phyloP scores from a whole-genome alignment of 1,284 basidiomycete genomes.

The Porogramme epimiltina region DNA sequence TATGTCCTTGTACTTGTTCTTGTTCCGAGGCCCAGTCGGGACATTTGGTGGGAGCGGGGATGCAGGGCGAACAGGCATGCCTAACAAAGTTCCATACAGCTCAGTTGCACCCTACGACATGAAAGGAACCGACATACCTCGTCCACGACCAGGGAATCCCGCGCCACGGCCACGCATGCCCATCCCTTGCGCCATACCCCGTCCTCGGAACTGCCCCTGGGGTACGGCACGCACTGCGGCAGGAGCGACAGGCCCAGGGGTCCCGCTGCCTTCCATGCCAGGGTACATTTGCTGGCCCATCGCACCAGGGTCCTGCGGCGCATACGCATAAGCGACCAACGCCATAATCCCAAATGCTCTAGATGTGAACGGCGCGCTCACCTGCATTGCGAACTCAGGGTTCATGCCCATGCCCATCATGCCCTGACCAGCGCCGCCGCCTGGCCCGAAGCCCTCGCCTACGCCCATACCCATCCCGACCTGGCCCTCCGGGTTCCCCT shows the following conservation, averaged over 20 bases:
- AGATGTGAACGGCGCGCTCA: conserved; percentile 30
- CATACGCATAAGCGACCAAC: background rate
- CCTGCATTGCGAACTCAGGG: conserved; percentile 50
- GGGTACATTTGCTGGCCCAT: conserved; percentile 61
- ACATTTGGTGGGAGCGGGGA: conserved; percentile 82
- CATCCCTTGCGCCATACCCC: conserved; percentile 41
- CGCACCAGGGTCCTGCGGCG: conserved; percentile 32
- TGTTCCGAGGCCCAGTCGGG: conserved; percentile 82
- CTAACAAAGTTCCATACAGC: conserved; percentile 3
- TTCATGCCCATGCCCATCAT: conserved; percentile 37
- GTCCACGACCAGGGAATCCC: conserved; percentile 35
- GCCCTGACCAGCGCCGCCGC: conserved; percentile 32
- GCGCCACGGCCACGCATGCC: conserved; percentile 35
- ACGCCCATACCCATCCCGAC: conserved; percentile 47
- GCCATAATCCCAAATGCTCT: background rate
- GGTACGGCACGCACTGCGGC: conserved; percentile 44
- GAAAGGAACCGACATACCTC: conserved; percentile 35
- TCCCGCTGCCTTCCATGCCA: conserved; percentile 47
- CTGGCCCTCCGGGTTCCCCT: conserved; percentile 35
- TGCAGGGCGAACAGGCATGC: conserved; percentile 63
- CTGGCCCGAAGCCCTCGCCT: conserved; percentile 35
- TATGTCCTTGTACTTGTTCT: conserved; percentile 86
- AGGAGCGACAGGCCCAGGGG: conserved; percentile 34
- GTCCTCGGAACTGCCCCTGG: conserved; percentile 58
- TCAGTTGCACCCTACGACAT: conserved; percentile 16